These are phyloP conservation scores for Arctostaphylos glauca DNA, from an alignment of 148 eudicot species.

Conservation along the genomic window DNA sequence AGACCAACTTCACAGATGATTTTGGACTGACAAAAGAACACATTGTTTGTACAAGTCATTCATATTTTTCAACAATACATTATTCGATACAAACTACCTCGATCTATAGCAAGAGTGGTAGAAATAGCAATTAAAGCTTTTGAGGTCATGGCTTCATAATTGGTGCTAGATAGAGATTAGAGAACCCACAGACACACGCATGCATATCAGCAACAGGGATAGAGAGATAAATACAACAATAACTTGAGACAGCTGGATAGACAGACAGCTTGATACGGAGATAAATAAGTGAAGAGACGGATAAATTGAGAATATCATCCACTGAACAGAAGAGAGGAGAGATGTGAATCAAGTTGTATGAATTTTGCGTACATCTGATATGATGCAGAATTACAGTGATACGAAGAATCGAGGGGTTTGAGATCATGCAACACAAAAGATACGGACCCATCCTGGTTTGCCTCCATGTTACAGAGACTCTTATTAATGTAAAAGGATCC, in stretches of 20 bases:
- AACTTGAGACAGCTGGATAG: background rate
- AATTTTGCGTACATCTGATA: background rate
- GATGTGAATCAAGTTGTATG: background rate
- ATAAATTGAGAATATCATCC: background rate
- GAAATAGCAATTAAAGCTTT: background rate
- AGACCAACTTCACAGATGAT: constrained; percentile 76
- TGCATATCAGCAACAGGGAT: background rate
- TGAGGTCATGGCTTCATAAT: background rate
- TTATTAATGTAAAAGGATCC: no score
- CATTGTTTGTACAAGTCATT: background rate
- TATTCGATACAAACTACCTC: background rate
- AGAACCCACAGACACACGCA: background rate
- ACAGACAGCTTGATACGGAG: background rate
- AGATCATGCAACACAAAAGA: no score
- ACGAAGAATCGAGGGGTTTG: background rate
- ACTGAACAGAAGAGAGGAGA: background rate
- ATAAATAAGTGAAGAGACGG: background rate
- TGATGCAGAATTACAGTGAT: background rate
- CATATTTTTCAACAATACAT: background rate
- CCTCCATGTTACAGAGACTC: no score
- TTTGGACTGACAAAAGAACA: constrained; percentile 49
- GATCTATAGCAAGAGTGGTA: background rate
- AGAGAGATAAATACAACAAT: background rate
- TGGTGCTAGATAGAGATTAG: background rate
- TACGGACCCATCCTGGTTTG: no score